Evolutionary conservation across 768 basidiomycete genomes (phyloP), one percentile per base, ranked within the genome.

Genomic region (Rickenella mellea): DNA sequence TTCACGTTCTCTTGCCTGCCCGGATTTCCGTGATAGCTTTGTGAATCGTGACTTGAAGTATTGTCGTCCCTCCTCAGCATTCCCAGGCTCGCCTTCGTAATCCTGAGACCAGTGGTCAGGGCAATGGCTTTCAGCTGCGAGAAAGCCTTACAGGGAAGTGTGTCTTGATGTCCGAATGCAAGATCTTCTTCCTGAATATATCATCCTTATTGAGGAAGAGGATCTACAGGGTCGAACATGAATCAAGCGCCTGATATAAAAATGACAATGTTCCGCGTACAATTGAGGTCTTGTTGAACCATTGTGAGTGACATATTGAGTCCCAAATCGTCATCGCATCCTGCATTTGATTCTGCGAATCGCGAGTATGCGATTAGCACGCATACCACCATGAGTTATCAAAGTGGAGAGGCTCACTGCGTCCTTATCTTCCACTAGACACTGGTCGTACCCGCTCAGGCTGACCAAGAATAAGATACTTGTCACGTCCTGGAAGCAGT

Each of bases 291-390:
- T 84, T 77, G 62, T 87, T 86, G 66, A 96, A 96, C 91, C 91
- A 96, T 50, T 93, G 90, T 8, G 90, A 93, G 59, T 96, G 90
- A 64, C 90, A 93, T 73, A 97, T 93, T 30, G 90, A 91, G 52
- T 97, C 92, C 83, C 92, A 97, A 39, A 97, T 89, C n/a, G 89
- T 89, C 80, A 97, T 85, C 1, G 92, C 89, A 49, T 97, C 92
- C 67, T 93, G 87, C 91, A 97, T 94, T 80, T 94, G 92, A 57
- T 97, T 97, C 84, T 92, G 54, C 6, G 24, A 27, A 20, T 14
- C 47, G 46, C 44, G 40, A 21, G 45, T 43, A 15, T 25, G 39
- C 1, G 26, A 38, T 47, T 35, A 43, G 30, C 19, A 12, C 38
- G 30, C 26, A 14, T 10, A 38, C 36, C 30, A 49, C 21, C 8